Base-by-base conservation (phyloP, 2,329 filamentous ascomycete species). In the Zopfia rhizophila region DNA sequence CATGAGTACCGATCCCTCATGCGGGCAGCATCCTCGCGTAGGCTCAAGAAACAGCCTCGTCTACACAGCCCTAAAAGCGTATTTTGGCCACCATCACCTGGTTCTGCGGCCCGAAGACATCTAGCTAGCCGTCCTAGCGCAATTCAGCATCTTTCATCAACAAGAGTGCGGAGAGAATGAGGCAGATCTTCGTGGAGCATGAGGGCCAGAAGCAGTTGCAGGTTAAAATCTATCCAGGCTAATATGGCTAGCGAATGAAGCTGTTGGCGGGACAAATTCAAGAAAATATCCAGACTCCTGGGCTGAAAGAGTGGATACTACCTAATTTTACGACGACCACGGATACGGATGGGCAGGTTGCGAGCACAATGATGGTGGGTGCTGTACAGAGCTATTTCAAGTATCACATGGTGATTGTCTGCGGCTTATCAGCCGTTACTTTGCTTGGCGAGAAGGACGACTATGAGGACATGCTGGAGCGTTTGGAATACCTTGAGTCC, bases 161-260 rank as follows among this genome's bases (percentile, higher is more conserved):
- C 18, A 55, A 44, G 10, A 51, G 63, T 19, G 52, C 62, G 2
- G 55, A 66, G 31, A 48, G 58, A 11, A 28, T 63, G 4, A 55
- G 60, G 1, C n/a, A 36, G 5, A 14, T 74, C 5, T 51, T 65
- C 3, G 65, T 77, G 14, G 48, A 53, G 2, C 72, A 75, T 44
- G 14, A 67, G 11, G 66, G 61, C 0, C 52, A 48, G 42, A 58
- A 41, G 21, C 18, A 56, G 35, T 47, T 63, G 21, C 18, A 56
- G 35, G 47, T 63, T 17, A 19, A 14, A 2, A 45, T 63, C 8
- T 21, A 22, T 4, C 51, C 50, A 4, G 39, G 3, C 7, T 51
- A 58, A 4, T 4, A 51, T 0, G 37, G 17, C 1, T 33, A 50
- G 1, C 32, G 56, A 3, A 38, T 56, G 2, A 48, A 45, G 1